A percentile compares a stretch with the other conserved stretches of the same genome.
Evolutionary conservation across 495 filamentous ascomycete genomes (phyloP).

Genomic region (Penicillium lividum): DNA sequence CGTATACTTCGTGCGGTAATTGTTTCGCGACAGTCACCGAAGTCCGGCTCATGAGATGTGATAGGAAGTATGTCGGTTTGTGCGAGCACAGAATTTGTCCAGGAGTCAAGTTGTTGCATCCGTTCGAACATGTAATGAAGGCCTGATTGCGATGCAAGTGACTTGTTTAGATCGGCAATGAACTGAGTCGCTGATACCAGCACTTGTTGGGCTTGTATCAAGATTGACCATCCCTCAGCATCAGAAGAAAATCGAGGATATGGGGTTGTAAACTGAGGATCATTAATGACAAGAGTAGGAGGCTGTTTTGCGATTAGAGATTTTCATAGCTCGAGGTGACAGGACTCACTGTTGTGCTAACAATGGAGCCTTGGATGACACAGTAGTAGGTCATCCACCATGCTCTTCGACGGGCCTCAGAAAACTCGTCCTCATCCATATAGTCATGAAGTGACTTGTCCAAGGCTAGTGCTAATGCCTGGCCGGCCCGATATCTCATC

Average conservation of each 20-base stretch:
- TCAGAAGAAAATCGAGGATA: slow-evolving; percentile 55
- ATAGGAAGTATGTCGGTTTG: slow-evolving; percentile 48
- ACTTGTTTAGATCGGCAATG: slow-evolving; percentile 53
- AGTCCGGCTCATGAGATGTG: slow-evolving; percentile 37
- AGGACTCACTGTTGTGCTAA: slow-evolving; percentile 55
- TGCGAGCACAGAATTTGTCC: slow-evolving; percentile 49
- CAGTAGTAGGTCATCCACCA: slow-evolving; percentile 70
- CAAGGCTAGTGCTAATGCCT: slow-evolving; percentile 56
- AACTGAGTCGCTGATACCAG: slow-evolving; percentile 58
- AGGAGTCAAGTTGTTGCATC: slow-evolving; percentile 57
- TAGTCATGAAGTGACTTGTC: slow-evolving; percentile 52
- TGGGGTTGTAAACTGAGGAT: slow-evolving; percentile 57
- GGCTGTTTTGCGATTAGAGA: slow-evolving; percentile 31
- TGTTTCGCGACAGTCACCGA: slow-evolving; percentile 45
- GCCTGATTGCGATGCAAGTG: slow-evolving; percentile 35
- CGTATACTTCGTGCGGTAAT: slow-evolving; percentile 52
- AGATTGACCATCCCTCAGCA: slow-evolving; percentile 55
- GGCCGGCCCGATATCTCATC: slow-evolving; percentile 59
- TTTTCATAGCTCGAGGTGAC: background rate
- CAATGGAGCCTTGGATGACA: slow-evolving; percentile 60
- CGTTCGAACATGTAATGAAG: slow-evolving; percentile 51
- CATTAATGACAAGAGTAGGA: slow-evolving; percentile 55
- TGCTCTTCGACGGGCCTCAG: slow-evolving; percentile 55
- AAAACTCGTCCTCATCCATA: slow-evolving; percentile 47
- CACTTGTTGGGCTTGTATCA: slow-evolving; percentile 59